phyloP scores from a whole-genome alignment of 2,329 filamentous ascomycete genomes.

The Trichoderma guizhouense region DNA sequence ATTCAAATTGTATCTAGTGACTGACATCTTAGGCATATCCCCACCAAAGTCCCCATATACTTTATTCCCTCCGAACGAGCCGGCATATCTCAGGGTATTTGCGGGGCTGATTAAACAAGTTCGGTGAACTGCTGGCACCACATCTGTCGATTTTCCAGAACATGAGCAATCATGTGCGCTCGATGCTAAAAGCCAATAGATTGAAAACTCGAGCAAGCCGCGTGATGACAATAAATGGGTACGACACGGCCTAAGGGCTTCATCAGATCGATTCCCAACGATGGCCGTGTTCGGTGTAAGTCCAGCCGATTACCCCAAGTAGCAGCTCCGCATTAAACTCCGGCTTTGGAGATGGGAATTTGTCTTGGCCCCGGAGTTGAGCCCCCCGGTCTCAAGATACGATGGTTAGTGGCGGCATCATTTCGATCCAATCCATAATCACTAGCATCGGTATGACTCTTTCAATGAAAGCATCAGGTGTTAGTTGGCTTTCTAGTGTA shows the following conservation, averaged over 20 bases:
- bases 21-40: neutral
- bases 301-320: neutral
- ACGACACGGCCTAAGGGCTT: neutral
- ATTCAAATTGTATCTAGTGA: too few species aligned
- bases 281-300: neutral
- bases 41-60: neutral
- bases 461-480: neutral
- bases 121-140: neutral
- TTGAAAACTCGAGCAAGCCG: neutral
- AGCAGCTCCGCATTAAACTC: neutral
- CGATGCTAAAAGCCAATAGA: neutral
- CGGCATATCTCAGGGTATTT: neutral
- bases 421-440: neutral
- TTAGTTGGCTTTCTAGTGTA: neutral
- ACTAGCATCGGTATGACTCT: constrained; percentile 4
- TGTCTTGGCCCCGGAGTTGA: neutral
- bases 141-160: neutral
- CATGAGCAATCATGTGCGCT: neutral
- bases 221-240: neutral
- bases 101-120: neutral
- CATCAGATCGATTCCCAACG: neutral
- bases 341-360: neutral
- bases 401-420: neutral
- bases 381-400: neutral
- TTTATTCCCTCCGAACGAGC: neutral